These are phyloP conservation scores for Phanerochaete carnosa DNA, from an alignment of 768 basidiomycete genomes.

Conservation along the genomic window DNA sequence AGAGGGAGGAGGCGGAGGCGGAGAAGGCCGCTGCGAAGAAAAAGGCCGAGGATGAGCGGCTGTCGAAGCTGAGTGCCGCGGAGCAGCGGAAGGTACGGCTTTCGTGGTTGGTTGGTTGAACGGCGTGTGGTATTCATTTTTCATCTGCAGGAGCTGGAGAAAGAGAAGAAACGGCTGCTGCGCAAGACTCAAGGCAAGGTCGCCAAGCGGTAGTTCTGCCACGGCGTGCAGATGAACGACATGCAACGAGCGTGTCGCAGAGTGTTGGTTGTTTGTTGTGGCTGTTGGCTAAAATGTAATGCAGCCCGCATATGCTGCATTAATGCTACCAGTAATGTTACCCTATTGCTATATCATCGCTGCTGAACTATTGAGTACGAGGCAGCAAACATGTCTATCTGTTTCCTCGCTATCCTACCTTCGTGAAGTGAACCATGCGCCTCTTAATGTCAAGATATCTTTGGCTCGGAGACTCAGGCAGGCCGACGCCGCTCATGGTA, in stretches of 20 bases:
- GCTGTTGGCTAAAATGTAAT: background rate
- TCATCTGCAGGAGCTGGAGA: conserved; percentile 54
- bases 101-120: conserved; percentile 7
- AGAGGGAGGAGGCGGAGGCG: conserved; percentile 70
- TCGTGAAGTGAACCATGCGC: too few relatives aligned
- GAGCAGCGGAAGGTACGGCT: conserved; percentile 76
- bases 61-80: conserved; percentile 68
- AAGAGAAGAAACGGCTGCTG: conserved; percentile 69
- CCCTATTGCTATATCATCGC: background rate
- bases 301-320: background rate
- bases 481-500: too few relatives aligned
- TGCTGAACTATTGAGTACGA: too few relatives aligned
- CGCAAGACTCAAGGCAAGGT: conserved; percentile 69
- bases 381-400: background rate
- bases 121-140: background rate
- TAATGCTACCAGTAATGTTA: background rate
- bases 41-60: conserved; percentile 67
- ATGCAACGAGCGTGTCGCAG: background rate
- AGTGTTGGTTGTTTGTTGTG: background rate
- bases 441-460: too few relatives aligned
- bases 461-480: too few relatives aligned
- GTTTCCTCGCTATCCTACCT: background rate
- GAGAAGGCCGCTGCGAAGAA: conserved; percentile 72
- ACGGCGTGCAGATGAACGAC: background rate
- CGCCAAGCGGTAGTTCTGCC: background rate